phyloP scores from a whole-genome alignment of 108 stramenopile species.

The Pseudonitzschia pungens region DNA sequence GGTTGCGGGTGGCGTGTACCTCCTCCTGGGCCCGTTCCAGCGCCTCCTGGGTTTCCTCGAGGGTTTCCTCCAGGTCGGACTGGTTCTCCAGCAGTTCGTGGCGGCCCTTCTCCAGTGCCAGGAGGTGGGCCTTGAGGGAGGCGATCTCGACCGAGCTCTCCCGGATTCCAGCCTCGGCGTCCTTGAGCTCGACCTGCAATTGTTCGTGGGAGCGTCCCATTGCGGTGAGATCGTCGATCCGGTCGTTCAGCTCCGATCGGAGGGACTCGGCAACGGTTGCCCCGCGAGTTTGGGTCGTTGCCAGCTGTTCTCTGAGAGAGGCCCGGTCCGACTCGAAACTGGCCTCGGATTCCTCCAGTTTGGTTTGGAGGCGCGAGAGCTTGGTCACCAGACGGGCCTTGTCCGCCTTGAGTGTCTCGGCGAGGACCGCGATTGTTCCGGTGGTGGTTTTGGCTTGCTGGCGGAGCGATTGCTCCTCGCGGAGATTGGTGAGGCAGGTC shows the following conservation, averaged over 20 bases:
- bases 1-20: background rate
- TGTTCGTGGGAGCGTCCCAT: background rate
- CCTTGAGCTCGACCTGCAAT: background rate
- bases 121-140: background rate
- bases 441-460: background rate
- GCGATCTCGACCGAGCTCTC: background rate
- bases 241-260: background rate
- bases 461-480: background rate
- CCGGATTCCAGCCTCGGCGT: background rate
- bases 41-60: background rate
- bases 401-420: conserved; percentile 5
- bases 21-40: background rate
- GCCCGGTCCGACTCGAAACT: background rate
- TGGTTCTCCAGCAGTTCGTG: conserved; percentile 1
- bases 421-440: conserved; percentile 3
- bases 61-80: conserved; percentile 9
- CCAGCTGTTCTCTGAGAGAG: background rate
- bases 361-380: background rate
- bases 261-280: background rate
- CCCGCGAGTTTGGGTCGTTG: background rate
- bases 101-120: background rate
- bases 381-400: background rate
- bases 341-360: background rate
- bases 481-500: too few species aligned
- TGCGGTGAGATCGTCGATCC: background rate